These are phyloP conservation scores for Ceriops tagal DNA, from an alignment of 345 rosid genomes.

Conservation along the genomic window DNA sequence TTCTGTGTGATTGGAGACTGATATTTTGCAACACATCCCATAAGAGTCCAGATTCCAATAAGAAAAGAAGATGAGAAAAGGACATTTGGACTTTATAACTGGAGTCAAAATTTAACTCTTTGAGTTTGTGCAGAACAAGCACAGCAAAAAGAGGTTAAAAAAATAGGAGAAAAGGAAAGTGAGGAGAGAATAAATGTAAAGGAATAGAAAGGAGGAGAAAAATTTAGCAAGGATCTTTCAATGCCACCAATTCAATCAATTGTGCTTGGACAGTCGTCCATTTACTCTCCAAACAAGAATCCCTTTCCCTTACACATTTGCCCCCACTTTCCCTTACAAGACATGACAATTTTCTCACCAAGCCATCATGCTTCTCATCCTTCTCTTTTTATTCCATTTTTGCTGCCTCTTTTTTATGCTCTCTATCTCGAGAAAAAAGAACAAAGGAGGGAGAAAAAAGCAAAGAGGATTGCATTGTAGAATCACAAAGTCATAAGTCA, in stretches of 20 bases:
- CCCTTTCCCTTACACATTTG: constrained; percentile 42
- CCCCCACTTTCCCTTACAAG: constrained; percentile 53
- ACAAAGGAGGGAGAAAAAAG: constrained; percentile 17
- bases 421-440: constrained; percentile 32
- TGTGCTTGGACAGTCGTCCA: constrained; percentile 64
- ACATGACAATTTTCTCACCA: constrained; percentile 47
- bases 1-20: constrained; percentile 19
- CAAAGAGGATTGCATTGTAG: constrained; percentile 33
- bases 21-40: constrained; percentile 18
- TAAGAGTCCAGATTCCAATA: neutral
- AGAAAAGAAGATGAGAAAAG: neutral
- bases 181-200: neutral
- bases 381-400: neutral
- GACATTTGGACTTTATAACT: constrained; percentile 21
- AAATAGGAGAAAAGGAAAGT: neutral
- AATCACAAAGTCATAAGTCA: constrained; percentile 29
- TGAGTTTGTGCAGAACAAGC: constrained; percentile 34
- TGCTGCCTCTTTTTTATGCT: neutral
- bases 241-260: constrained; percentile 43
- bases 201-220: neutral
- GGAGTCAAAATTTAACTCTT: constrained; percentile 41
- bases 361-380: constrained; percentile 34
- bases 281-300: constrained; percentile 34
- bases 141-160: constrained; percentile 6
- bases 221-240: constrained; percentile 33